A percentile compares a stretch with the other conserved stretches of the same genome.
These are phyloP conservation scores for Diaporthe amygdali DNA, from an alignment of 2,329 filamentous ascomycete species.

Conservation along the genomic window DNA sequence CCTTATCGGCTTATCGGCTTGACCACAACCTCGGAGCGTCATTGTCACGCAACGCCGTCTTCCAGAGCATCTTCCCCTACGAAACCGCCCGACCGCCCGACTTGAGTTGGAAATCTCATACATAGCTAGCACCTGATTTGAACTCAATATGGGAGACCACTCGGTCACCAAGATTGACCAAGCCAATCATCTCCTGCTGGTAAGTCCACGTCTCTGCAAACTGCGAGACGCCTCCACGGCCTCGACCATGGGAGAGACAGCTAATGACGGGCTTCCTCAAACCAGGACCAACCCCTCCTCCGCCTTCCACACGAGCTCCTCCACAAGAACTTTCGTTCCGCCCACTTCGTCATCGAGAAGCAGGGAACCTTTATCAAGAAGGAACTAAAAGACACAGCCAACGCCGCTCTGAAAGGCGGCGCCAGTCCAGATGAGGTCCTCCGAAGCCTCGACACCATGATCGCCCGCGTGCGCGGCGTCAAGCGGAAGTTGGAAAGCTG, in stretches of 20 bases:
- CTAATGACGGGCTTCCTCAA: conserved; percentile 15
- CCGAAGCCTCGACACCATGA: conserved; percentile 81
- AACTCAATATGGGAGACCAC: conserved; percentile 60
- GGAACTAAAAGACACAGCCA: conserved; percentile 66
- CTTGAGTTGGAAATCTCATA: neutral
- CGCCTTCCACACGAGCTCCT: conserved; percentile 92
- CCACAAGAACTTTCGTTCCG: conserved; percentile 90
- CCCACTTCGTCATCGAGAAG: conserved; percentile 77
- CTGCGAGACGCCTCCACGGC: neutral
- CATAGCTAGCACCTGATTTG: neutral
- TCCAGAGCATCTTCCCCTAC: neutral
- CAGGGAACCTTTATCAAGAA: conserved; percentile 68
- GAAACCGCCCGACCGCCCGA: neutral
- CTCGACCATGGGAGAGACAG: neutral
- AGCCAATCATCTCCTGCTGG: conserved; percentile 76
- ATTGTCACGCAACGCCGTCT: neutral
- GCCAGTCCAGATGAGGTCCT: conserved; percentile 74
- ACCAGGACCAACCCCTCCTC: conserved; percentile 89
- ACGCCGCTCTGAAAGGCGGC: conserved; percentile 68
- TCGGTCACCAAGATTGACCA: conserved; percentile 74
- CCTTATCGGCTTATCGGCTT: conserved; percentile 17
- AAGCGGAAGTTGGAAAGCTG: conserved; percentile 84
- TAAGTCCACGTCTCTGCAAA: conserved; percentile 41
- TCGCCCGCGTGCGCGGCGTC: conserved; percentile 81
- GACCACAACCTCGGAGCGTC: conserved; percentile 15